Conservation (phyloP, 768 basidiomycete genomes). For the Leccinum obscurum region DNA sequence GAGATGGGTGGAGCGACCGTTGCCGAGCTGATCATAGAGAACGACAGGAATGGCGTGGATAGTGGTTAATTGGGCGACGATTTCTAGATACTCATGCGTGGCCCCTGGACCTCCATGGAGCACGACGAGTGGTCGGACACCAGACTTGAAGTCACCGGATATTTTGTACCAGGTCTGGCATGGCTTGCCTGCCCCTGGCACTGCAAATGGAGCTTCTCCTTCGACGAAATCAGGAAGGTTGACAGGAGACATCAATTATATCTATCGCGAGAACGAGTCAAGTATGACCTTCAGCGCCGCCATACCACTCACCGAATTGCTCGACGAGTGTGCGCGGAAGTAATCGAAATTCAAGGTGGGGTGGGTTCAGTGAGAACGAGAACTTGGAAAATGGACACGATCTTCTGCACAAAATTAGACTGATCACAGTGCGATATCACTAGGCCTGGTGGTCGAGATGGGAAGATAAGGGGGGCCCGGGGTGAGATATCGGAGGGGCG, state of each 20-base stretch:
- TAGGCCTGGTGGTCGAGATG: too few species aligned
- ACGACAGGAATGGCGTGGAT: conserved; percentile 45
- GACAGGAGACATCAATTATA: conserved; percentile 26
- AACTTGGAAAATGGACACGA: neutral
- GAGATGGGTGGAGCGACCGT: conserved; percentile 54
- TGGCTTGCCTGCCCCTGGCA: conserved; percentile 30
- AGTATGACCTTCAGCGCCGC: neutral
- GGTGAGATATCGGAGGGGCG: too few species aligned
- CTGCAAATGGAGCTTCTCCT: conserved; percentile 30
- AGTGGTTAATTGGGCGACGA: conserved; percentile 39
- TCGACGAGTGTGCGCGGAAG: neutral
- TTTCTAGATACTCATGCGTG: conserved; percentile 42
- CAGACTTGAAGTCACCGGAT: conserved; percentile 41
- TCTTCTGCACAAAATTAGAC: neutral
- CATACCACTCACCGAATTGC: neutral
- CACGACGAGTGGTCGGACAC: conserved; percentile 44
- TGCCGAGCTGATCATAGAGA: conserved; percentile 58
- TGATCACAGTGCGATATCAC: neutral
- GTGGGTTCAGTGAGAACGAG: neutral
- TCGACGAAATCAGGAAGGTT: conserved; percentile 29
- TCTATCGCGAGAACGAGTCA: conserved; percentile 4
- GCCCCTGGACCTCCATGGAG: conserved; percentile 58
- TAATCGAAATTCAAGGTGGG: neutral
- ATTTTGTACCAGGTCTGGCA: conserved; percentile 54
- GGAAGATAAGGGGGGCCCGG: too few species aligned